Conservation (phyloP, 495 filamentous ascomycete species). For the Aspergillus egyptiacus region DNA sequence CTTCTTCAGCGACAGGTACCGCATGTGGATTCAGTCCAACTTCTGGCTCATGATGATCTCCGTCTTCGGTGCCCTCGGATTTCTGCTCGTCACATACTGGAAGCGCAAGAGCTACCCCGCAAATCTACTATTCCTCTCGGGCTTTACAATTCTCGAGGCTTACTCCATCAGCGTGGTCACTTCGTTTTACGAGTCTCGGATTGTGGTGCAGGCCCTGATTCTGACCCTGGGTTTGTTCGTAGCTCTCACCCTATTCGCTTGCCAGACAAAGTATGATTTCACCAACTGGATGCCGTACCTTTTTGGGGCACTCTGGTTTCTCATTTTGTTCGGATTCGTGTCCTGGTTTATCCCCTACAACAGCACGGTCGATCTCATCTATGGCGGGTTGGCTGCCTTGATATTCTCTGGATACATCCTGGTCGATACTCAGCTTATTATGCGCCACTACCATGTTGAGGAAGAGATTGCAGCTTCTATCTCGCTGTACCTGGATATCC, state of each 20-base stretch:
- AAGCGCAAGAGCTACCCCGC: constrained; percentile 95
- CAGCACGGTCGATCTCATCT: constrained; percentile 74
- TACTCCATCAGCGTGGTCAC: constrained; percentile 90
- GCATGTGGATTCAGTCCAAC: constrained; percentile 78
- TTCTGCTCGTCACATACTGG: constrained; percentile 91
- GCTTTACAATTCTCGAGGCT: constrained; percentile 87
- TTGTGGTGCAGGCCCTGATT: constrained; percentile 85
- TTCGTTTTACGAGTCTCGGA: constrained; percentile 71
- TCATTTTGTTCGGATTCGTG: constrained; percentile 91
- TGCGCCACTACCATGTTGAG: constrained; percentile 94
- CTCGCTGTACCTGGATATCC: constrained; percentile 89
- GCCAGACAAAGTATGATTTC: constrained; percentile 98
- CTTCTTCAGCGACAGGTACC: constrained; percentile 78
- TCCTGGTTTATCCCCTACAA: constrained; percentile 74
- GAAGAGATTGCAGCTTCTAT: constrained; percentile 98
- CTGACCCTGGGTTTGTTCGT: constrained; percentile 92
- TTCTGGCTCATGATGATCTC: constrained; percentile 80
- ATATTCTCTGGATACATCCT: constrained; percentile 93
- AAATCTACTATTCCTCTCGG: constrained; percentile 87
- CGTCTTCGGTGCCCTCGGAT: constrained; percentile 70
- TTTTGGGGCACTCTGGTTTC: constrained; percentile 80
- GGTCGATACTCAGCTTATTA: constrained; percentile 90
- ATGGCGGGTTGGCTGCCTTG: constrained; percentile 71
- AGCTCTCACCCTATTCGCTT: constrained; percentile 87
- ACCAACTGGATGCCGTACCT: constrained; percentile 94